Percentiles rank a stretch among this genome's conserved stretches.
Conservation (phyloP, 2,329 filamentous ascomycete genomes). For the Neofusicoccum umdonicola region DNA sequence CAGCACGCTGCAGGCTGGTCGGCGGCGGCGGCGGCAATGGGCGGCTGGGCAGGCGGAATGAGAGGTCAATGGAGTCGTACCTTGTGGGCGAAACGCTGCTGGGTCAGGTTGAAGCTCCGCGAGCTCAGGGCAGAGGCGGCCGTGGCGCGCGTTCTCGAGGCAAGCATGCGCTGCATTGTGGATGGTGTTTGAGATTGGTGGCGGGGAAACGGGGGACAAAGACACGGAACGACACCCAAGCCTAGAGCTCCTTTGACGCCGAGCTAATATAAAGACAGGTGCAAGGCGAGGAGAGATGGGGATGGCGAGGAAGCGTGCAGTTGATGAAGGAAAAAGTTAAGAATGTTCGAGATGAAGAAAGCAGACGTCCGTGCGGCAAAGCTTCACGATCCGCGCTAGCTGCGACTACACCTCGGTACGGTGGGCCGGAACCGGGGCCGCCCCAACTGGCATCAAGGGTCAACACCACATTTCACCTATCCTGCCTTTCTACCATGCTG, state of each 20-base stretch:
- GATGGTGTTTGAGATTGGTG: background rate
- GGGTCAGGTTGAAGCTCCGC: constrained; percentile 69
- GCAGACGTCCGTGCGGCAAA: background rate
- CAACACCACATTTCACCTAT: no score
- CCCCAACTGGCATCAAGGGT: no score
- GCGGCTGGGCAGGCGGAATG: constrained; percentile 17
- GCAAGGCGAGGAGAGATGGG: constrained; percentile 10
- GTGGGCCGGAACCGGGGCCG: no score
- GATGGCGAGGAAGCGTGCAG: constrained; percentile 1
- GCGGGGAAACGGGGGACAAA: background rate
- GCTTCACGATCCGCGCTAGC: constrained; percentile 3
- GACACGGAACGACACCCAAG: constrained; percentile 6
- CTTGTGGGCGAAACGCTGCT: constrained; percentile 97
- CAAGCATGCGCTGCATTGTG: constrained; percentile 94
- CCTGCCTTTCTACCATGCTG: no score
- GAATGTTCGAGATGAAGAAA: constrained; percentile 10
- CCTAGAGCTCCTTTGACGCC: constrained; percentile 9
- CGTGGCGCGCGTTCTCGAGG: constrained; percentile 75
- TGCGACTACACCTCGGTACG: background rate
- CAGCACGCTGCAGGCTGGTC: constrained; percentile 7
- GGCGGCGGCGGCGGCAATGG: constrained; percentile 39
- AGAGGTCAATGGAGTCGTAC: constrained; percentile 49
- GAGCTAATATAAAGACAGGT: background rate
- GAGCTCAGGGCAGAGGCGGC: constrained; percentile 65
- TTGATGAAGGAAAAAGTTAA: constrained; percentile 15